Percentiles rank a stretch among this genome's conserved stretches.
Evolutionary conservation across 73 alveolate species (phyloP).

Genomic region (Breviolum minutum): DNA sequence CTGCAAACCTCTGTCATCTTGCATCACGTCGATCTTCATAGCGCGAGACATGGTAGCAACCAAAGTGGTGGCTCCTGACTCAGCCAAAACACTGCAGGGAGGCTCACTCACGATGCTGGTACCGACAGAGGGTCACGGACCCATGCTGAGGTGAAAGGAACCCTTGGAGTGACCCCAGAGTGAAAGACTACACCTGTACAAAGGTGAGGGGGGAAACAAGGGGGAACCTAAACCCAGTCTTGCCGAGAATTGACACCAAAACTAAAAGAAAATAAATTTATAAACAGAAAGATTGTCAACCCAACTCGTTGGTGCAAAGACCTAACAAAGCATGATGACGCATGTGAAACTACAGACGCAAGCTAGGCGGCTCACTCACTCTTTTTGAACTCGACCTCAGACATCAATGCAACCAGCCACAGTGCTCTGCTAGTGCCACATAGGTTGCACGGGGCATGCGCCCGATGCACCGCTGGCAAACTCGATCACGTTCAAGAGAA

Average conservation of each 20-base stretch:
- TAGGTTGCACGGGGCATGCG: background rate
- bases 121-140: no score
- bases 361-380: background rate
- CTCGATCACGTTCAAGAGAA: background rate
- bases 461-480: background rate
- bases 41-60: background rate
- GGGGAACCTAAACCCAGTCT: no score
- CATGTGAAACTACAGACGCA: background rate
- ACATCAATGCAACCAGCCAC: background rate
- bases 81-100: background rate
- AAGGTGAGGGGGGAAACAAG: no score
- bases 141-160: no score
- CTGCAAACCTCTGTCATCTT: background rate
- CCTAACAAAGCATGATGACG: background rate
- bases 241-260: no score
- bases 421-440: background rate
- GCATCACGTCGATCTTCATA: background rate
- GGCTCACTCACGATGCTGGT: no score
- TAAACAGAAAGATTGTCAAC: no score
- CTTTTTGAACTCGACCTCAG: background rate
- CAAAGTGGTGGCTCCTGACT: background rate
- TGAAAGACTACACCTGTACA: background rate
- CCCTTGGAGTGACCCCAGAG: background rate
- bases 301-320: no score
- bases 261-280: no score